A percentile compares a stretch with the other conserved stretches of the same genome.
Evolutionary conservation across 306 rosid genomes (phyloP).

Genomic region (Prunus campanulata): DNA sequence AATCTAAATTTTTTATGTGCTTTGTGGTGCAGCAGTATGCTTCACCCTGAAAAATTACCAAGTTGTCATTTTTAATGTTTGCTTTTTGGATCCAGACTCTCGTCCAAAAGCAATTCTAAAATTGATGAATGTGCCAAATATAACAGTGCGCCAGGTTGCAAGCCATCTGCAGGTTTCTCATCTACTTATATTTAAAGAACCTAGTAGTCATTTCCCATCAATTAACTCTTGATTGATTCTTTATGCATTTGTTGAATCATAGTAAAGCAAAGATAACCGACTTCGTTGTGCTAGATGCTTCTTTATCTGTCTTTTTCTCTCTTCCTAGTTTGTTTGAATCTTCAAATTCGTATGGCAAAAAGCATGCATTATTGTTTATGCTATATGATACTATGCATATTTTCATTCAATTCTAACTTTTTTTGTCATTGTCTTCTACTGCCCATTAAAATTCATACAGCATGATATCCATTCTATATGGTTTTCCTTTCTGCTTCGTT

Average conservation of each 20-base stretch:
- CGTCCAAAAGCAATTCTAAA: slow-evolving; percentile 41
- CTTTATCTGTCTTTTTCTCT: no score
- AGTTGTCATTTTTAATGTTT: slow-evolving; percentile 5
- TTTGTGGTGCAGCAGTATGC: slow-evolving; percentile 4
- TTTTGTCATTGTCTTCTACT: no score
- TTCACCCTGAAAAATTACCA: background rate
- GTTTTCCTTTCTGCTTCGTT: background rate
- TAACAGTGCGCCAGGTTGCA: slow-evolving; percentile 50
- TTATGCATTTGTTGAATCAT: slow-evolving; percentile 1
- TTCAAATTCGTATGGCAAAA: no score
- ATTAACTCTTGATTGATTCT: background rate
- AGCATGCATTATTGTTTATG: no score
- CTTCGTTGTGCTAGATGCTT: no score
- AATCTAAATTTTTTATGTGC: background rate
- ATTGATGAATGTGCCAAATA: slow-evolving; percentile 35
- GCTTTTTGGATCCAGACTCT: slow-evolving; percentile 26
- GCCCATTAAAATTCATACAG: no score
- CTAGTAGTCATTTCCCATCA: background rate
- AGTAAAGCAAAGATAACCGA: background rate
- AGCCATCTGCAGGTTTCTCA: slow-evolving; percentile 59
- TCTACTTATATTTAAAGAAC: slow-evolving; percentile 7
- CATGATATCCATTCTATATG: no score
- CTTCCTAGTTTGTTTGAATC: no score
- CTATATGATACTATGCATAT: background rate
- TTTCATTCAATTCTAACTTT: background rate